Evolutionary conservation across 805 yeast genomes (phyloP).

Genomic region (Ogataea kodamae): DNA sequence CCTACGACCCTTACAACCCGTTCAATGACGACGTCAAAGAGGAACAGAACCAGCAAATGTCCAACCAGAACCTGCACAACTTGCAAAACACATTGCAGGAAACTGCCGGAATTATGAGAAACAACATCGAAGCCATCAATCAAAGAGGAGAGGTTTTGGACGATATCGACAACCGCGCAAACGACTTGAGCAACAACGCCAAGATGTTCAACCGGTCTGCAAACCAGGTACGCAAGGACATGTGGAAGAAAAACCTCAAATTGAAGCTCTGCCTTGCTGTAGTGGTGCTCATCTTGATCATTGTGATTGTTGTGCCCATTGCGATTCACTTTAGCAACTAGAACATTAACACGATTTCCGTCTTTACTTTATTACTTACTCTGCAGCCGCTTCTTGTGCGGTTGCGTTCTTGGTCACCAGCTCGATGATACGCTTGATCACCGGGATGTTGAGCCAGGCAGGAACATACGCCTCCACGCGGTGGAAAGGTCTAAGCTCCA

Average conservation of each 20-base stretch:
- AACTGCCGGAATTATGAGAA: constrained; percentile 96
- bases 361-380: constrained; percentile 5
- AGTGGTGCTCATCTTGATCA: constrained; percentile 70
- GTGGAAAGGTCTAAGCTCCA: constrained; percentile 72
- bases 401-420: constrained; percentile 80
- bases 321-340: constrained; percentile 71
- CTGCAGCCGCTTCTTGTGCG: constrained; percentile 48
- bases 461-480: constrained; percentile 90
- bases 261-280: constrained; percentile 89
- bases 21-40: constrained; percentile 30
- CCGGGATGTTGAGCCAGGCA: constrained; percentile 87
- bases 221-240: constrained; percentile 93
- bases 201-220: constrained; percentile 96
- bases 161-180: constrained; percentile 88
- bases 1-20: constrained; percentile 36
- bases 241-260: constrained; percentile 99
- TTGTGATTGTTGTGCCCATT: constrained; percentile 88
- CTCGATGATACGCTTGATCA: constrained; percentile 83
- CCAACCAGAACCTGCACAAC: constrained; percentile 27
- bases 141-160: constrained; percentile 93
- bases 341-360: constrained; percentile 5
- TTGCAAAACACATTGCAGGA: constrained; percentile 44
- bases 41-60: constrained; percentile 18
- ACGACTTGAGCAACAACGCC: constrained; percentile 86
- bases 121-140: constrained; percentile 91